A percentile compares a stretch with the other conserved stretches of the same genome.
These are phyloP conservation scores for Heritiera littoralis DNA, from an alignment of 345 rosid species.

Conservation along the genomic window DNA sequence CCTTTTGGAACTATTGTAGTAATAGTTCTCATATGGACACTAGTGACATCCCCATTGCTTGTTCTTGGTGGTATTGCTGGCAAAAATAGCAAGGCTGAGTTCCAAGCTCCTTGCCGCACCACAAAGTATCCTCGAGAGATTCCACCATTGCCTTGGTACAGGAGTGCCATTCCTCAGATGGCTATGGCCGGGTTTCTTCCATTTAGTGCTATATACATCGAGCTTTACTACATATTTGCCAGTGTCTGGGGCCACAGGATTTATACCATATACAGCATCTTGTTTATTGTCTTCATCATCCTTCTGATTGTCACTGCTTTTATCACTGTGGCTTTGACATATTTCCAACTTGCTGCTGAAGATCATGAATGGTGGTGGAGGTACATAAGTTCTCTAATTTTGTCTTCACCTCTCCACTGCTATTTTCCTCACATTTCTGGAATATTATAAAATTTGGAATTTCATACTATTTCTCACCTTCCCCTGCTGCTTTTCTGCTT, in stretches of 20 bases:
- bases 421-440: not conserved
- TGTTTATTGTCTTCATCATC: slow-evolving; percentile 77
- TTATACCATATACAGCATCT: slow-evolving; percentile 80
- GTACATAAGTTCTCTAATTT: slow-evolving; percentile 32
- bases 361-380: slow-evolving; percentile 97
- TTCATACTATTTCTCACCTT: not conserved
- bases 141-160: slow-evolving; percentile 79
- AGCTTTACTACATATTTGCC: slow-evolving; percentile 83
- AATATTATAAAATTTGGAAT: slow-evolving; percentile 9
- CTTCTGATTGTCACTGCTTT: slow-evolving; percentile 87
- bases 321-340: slow-evolving; percentile 85
- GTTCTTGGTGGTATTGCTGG: slow-evolving; percentile 95
- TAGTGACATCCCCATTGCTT: slow-evolving; percentile 80
- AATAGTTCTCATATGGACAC: slow-evolving; percentile 77
- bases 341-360: slow-evolving; percentile 95
- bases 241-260: slow-evolving; percentile 92
- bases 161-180: slow-evolving; percentile 85
- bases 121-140: slow-evolving; percentile 86
- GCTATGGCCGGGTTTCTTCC: slow-evolving; percentile 88
- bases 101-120: slow-evolving; percentile 91
- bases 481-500: not conserved
- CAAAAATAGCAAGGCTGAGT: slow-evolving; percentile 87
- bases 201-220: slow-evolving; percentile 82
- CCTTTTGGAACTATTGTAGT: slow-evolving; percentile 90
- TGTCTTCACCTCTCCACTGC: not conserved